Evolutionary conservation across 2,329 filamentous ascomycete species (phyloP).

Genomic region (Fusarium domesticum): DNA sequence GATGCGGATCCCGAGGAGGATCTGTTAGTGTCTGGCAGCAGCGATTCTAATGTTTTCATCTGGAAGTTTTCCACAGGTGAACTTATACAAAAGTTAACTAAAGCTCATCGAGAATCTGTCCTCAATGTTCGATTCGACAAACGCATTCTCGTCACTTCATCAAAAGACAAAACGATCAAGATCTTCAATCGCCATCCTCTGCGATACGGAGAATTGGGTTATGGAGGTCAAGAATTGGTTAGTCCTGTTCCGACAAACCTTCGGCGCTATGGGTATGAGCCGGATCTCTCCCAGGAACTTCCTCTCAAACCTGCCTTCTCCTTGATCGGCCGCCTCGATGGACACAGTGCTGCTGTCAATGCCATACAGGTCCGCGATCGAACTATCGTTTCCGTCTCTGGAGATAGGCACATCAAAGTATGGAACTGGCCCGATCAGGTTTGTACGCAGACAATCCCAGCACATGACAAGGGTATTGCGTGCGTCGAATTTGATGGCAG

Average conservation of each 20-base stretch:
- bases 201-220: slow-evolving; percentile 57
- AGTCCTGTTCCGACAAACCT: slow-evolving; percentile 52
- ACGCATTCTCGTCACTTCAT: slow-evolving; percentile 89
- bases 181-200: slow-evolving; percentile 82
- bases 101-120: slow-evolving; percentile 85
- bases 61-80: slow-evolving; percentile 93
- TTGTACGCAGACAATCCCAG: slow-evolving; percentile 74
- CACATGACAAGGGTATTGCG: slow-evolving; percentile 92
- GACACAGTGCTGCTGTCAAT: slow-evolving; percentile 90
- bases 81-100: slow-evolving; percentile 69
- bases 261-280: slow-evolving; percentile 54
- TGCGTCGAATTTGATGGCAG: slow-evolving; percentile 96
- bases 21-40: slow-evolving; percentile 91
- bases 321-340: slow-evolving; percentile 74
- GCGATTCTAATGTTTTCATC: slow-evolving; percentile 84
- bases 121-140: slow-evolving; percentile 91
- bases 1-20: slow-evolving; percentile 85
- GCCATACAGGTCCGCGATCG: slow-evolving; percentile 85
- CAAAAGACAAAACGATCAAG: slow-evolving; percentile 96
- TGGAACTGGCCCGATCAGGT: slow-evolving; percentile 84
- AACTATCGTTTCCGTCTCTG: slow-evolving; percentile 91
- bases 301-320: slow-evolving; percentile 64
- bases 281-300: slow-evolving; percentile 44
- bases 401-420: slow-evolving; percentile 88
- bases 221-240: slow-evolving; percentile 42